Evolutionary conservation across 2,329 filamentous ascomycete species (phyloP), one percentile per base, ranked within the genome.

Genomic region (Atkinsonella texensis): DNA sequence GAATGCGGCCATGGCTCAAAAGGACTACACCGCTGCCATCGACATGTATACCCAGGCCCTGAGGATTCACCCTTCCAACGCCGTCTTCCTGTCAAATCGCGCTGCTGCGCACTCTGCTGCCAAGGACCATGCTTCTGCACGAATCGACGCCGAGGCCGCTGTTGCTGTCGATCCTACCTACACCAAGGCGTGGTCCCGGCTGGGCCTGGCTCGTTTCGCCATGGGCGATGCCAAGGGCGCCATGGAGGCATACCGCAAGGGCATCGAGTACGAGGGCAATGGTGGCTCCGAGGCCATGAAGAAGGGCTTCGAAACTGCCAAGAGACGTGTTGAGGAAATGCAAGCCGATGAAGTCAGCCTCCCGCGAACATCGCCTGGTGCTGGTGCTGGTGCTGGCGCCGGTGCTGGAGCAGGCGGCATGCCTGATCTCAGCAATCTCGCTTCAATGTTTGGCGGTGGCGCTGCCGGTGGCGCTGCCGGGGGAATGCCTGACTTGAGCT

Each of bases 211-310:
- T 43, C 81, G 85, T 55, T 98, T 91, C 69, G 91, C 91, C 15
- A 80, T 96, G 49, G 91, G 90, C 35, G 91, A 98, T 64, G 85
- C 89, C 52, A 84, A 85, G 70, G 93, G 89, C 48, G 85, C 87
- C 57, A 95, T 96, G 84, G 90, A 97, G 62, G 93, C 93, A 17
- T 98, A 98, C 71, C 74, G 84, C 69, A 81, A 87, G 67, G 93
- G 93, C 50, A 97, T 98, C 64, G 87, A 95, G 66, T 80, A 89
- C 57, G 93, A 98, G 70, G 91, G 93, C 49, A 93, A 83, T 64
- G 93, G 93, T 50, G 93, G 93, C 55, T 94, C 87, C 59, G 90
- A 97, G 15, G 89, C 91, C 54, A 97, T 97, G 93, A 91, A 89
- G 76, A 94, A 91, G 72, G 93, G 93, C 18, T 93, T 80, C 65